Base-by-base conservation (phyloP, 164 flowering plant species). In the Annona cherimola region DNA sequence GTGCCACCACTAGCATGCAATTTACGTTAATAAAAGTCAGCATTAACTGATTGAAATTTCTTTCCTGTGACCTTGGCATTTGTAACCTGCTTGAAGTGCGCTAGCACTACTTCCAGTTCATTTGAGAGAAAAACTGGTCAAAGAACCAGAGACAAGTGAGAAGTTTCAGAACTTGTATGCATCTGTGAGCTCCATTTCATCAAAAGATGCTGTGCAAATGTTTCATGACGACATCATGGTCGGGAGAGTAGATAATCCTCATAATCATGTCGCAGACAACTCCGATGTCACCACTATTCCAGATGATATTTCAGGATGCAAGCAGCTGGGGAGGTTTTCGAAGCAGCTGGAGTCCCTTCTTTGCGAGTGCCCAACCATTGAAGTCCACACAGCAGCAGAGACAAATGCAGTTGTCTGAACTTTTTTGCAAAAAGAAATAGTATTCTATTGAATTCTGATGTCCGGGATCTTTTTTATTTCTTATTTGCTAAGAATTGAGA, bases 21-120 rank as follows among this genome's bases (percentile, higher is more conserved):
- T 69, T 69, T 67, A 26, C 4, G 35, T 26, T 26, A 26, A 26
- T 42, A 8, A 65, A 65, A 65, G 35, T 44, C 20, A 20, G 35
- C 35, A 26, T 26, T 26, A 46, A 8, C 72, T 46, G 62, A 65
- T 4, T 42, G 35, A 19, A n/a, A 59, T 69, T 73, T 68, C 42
- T 3, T 2, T 64, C 20, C 26, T 66, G 62, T 60, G 45, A 9
- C 63, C 41, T 42, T 42, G 46, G 59, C 42, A 46, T 57, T 50
- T 26, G 42, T 44, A 14, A 64, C 67, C 69, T 39, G 1, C 26
- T 11, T 65, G 73, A 67, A 94, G 97, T 83, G 92, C 85, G 3
- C 69, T 94, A 63, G 84, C 84, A 44, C 84, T 67, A 74, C 90
- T 94, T 68, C 91, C 94, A 1, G 81, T 77, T 81, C 86, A 43